A percentile compares a stretch with the other conserved stretches of the same genome.
These are phyloP conservation scores for Myriosclerotinia curreyana DNA, from an alignment of 2,329 filamentous ascomycete species.

Conservation along the genomic window DNA sequence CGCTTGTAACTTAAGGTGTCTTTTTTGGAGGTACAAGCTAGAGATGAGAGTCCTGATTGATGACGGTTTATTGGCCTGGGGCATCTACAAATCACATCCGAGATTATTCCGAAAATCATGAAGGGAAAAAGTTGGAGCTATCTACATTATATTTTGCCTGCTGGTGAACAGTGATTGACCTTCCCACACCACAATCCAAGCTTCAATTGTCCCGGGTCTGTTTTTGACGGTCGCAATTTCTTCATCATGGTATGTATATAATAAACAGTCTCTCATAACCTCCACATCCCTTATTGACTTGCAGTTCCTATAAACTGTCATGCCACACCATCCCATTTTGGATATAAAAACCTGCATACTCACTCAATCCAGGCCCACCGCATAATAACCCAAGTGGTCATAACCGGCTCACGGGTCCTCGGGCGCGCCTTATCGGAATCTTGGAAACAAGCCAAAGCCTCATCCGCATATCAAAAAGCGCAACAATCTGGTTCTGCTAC, in stretches of 20 bases:
- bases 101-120: conserved; percentile 12
- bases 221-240: not conserved
- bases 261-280: no score
- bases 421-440: conserved; percentile 91
- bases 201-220: not conserved
- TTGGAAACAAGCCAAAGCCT: conserved; percentile 90
- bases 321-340: not conserved
- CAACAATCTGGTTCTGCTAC: conserved; percentile 57
- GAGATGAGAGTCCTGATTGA: conserved; percentile 3
- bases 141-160: conserved; percentile 2
- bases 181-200: not conserved
- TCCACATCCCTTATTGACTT: not conserved
- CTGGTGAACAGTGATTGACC: not conserved
- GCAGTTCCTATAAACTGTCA: not conserved
- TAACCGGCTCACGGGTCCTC: conserved; percentile 87
- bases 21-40: conserved; percentile 16
- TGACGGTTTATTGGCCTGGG: conserved; percentile 14
- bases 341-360: not conserved
- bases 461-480: conserved; percentile 75
- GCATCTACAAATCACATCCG: not conserved
- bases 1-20: conserved; percentile 16
- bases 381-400: conserved; percentile 87
- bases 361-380: conserved; percentile 72
- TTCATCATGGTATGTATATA: conserved; percentile 13
- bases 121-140: conserved; percentile 19